Conservation (phyloP, 1,284 basidiomycete genomes). For the Fistulina hepatica region DNA sequence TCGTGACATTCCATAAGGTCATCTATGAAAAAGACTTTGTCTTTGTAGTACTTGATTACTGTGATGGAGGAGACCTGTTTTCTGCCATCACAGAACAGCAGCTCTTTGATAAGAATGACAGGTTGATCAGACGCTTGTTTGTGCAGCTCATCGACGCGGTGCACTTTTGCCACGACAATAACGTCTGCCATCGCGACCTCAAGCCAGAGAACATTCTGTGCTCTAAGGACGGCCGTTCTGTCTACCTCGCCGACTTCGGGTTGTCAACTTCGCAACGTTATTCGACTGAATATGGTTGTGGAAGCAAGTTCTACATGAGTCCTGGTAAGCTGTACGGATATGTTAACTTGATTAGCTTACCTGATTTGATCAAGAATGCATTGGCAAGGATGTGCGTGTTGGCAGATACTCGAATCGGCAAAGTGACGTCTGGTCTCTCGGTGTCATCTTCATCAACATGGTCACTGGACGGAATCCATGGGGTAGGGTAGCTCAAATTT, state of each 20-base stretch:
- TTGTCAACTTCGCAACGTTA: slow-evolving; percentile 60
- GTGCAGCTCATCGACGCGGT: slow-evolving; percentile 74
- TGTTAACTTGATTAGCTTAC: slow-evolving; percentile 10
- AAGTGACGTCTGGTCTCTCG: slow-evolving; percentile 90
- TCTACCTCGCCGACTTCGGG: slow-evolving; percentile 78
- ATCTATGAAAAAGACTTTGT: slow-evolving; percentile 45
- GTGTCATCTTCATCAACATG: slow-evolving; percentile 78
- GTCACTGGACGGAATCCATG: slow-evolving; percentile 84
- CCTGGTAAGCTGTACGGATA: slow-evolving; percentile 38
- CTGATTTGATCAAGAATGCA: slow-evolving; percentile 49
- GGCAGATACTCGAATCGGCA: slow-evolving; percentile 60
- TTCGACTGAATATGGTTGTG: slow-evolving; percentile 69
- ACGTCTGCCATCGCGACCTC: slow-evolving; percentile 80
- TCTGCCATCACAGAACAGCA: slow-evolving; percentile 35
- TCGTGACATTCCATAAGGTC: slow-evolving; percentile 70
- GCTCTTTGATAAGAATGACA: slow-evolving; percentile 38
- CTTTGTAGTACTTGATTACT: slow-evolving; percentile 52
- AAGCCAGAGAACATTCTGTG: slow-evolving; percentile 87
- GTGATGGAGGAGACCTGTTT: slow-evolving; percentile 45
- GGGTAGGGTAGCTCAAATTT: slow-evolving; percentile 33
- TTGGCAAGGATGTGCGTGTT: slow-evolving; percentile 37
- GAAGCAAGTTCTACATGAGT: slow-evolving; percentile 74
- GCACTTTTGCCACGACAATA: slow-evolving; percentile 53
- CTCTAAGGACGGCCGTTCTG: slow-evolving; percentile 39
- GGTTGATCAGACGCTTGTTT: slow-evolving; percentile 53